phyloP scores from a whole-genome alignment of 768 basidiomycete genomes.

The Cyathus striatus region DNA sequence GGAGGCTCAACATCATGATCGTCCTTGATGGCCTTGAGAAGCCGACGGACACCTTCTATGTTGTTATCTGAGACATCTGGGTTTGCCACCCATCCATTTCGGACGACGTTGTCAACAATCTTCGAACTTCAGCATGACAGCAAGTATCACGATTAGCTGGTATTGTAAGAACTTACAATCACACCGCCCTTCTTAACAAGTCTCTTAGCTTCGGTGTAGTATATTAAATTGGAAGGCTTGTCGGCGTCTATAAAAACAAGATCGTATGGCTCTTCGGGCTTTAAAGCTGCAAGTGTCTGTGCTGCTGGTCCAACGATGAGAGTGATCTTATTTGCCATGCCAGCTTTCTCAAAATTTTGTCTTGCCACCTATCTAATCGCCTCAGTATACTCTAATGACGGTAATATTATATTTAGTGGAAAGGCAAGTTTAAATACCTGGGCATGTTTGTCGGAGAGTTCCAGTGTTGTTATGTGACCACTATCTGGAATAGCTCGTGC shows the following conservation, averaged over 20 bases:
- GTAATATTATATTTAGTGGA: neutral
- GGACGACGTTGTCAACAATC: conserved; percentile 63
- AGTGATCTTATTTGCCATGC: conserved; percentile 41
- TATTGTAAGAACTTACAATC: conserved; percentile 37
- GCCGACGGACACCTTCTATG: conserved; percentile 40
- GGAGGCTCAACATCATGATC: conserved; percentile 49
- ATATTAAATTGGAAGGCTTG: conserved; percentile 48
- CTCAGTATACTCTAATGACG: neutral
- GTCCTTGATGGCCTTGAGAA: conserved; percentile 40
- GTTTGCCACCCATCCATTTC: conserved; percentile 41
- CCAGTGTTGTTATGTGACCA: neutral
- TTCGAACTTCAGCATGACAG: conserved; percentile 10
- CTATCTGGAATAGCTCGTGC: neutral
- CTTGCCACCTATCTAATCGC: neutral
- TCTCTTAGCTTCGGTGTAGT: conserved; percentile 58
- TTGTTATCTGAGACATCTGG: conserved; percentile 22
- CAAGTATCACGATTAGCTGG: too few relatives aligned
- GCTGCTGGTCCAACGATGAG: conserved; percentile 48
- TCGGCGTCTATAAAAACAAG: conserved; percentile 72
- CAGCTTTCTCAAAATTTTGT: conserved; percentile 27
- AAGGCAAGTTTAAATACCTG: neutral
- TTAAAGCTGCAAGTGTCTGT: conserved; percentile 42
- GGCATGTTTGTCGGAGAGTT: neutral
- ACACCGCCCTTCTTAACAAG: conserved; percentile 55
- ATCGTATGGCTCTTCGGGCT: conserved; percentile 51